Evolutionary conservation across 1,284 basidiomycete genomes (phyloP), one percentile per base, ranked within the genome.

Genomic region (Trichosporon faecale): DNA sequence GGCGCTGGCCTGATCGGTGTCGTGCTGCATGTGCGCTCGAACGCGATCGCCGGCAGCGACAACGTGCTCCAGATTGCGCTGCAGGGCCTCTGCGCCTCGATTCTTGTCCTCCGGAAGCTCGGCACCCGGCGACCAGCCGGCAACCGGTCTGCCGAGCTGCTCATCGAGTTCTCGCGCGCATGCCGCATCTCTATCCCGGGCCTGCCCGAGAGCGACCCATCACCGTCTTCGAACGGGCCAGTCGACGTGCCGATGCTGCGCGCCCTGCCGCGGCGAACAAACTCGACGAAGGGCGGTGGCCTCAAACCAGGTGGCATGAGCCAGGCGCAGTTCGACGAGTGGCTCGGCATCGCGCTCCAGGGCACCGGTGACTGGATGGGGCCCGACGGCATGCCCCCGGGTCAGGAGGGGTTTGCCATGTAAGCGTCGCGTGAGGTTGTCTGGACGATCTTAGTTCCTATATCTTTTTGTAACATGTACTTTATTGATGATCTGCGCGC

Each of bases 241-340:
- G 74, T 77, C 67, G 76, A 77, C 29, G 76, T 78, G n/a, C 77
- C 77, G 0, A 77, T 78, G 76, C 73, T 78, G 23, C 74, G 74
- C 12, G 72, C 75, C 1, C 67, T 78, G 33, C 76, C 76, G 11
- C 71, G 77, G 18, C 66, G 71, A 33, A 31, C 68, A 8, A 70
- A 71, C 18, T 40, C 63, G 14, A 49, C 29, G 18, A 57, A 46
- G 11, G 65, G 46, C 18, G 44, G 37, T 23, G 71, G 65, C 9
- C 49, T 46, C 5, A 64, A 44, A 16, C 65, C 66, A 18, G 52
- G 66, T 14, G 31, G 31, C 44, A 63, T 73, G 40, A 69, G 65
- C 35, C 72, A 72, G 55, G 70, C 69, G 27, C 67, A 74, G 66
- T 76, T 77, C 35, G 75, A 78, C 69, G 73, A 77, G 64, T 75